Percentiles rank a stretch among this genome's conserved stretches.
phyloP scores from a whole-genome alignment of 257 asterid species.

The Primulina huaijiensis region DNA sequence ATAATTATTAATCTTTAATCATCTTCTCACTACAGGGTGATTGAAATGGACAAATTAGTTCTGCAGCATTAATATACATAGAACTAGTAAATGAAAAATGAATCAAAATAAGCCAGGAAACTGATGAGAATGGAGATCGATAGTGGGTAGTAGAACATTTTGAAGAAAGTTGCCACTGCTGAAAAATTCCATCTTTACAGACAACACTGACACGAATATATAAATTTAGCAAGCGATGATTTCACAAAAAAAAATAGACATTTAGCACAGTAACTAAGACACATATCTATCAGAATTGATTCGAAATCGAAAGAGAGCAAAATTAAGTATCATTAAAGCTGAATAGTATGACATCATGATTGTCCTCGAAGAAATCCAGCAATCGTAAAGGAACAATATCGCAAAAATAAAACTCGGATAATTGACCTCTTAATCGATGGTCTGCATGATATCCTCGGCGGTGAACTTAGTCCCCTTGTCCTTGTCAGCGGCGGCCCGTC shows the following conservation, averaged over 20 bases:
- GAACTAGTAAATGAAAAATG: not conserved
- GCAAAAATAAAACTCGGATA: constrained; percentile 17
- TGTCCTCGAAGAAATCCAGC: constrained; percentile 15
- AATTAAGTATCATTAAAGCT: constrained; percentile 15
- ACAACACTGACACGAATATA: not conserved
- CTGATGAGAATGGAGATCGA: not conserved
- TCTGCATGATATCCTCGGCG: constrained; percentile 74
- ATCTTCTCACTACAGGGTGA: not conserved
- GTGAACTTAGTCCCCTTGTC: constrained; percentile 87
- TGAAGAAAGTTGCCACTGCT: not conserved
- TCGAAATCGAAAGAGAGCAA: constrained; percentile 24
- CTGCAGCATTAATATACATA: not conserved
- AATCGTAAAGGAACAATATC: constrained; percentile 14
- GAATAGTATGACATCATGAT: constrained; percentile 8
- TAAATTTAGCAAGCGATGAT: not conserved
- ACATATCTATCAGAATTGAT: constrained; percentile 21
- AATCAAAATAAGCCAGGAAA: not conserved
- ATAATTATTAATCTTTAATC: not conserved
- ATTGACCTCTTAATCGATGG: constrained; percentile 45
- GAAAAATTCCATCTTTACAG: not conserved
- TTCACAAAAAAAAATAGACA: not conserved
- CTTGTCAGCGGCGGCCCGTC: constrained; percentile 80
- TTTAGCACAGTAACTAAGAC: not conserved
- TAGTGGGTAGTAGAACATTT: not conserved
- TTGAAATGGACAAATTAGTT: not conserved